Evolutionary conservation across 306 rosid genomes (phyloP), one percentile per base, ranked within the genome.

Genomic region (Pterocarpus santalinus): DNA sequence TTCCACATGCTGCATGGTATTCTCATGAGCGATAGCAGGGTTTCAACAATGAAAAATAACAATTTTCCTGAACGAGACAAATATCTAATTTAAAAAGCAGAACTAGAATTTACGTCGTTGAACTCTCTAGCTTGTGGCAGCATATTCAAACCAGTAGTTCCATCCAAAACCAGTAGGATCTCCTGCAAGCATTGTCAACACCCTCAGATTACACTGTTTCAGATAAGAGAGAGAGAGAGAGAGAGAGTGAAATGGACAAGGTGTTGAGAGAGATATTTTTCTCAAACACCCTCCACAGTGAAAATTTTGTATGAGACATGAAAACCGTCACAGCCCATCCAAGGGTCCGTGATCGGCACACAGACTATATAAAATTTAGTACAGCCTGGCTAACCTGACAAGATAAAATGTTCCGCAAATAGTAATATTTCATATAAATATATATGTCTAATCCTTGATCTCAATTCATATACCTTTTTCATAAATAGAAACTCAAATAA

Each of bases 81-180:
- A 72, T 22, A 73, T 61, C 56, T 6, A 83, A 77, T 62, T 70
- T 7, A 22, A 78, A 77, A 58, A 71, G 75, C 33, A 76, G 58
- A 80, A 83, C 12, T 34, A 77, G 81, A 66, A 75, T 66, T 86
- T 95, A 93, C 98, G 36, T 95, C 99, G 71, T 95, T 93, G 78
- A 95, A 95, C 80, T 95, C 99, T 77, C 97, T 88, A 41, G 98
- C 98, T 84, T 95, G 99, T 52, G 97, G 97, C 71, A 95, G 87
- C 99, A 95, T 95, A 87, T 95, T 93, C 93, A 95, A 89, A 81
- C 99, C 99, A 33, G 98, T 95, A 10, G 97, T 95, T 79, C 99
- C 99, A 88, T 95, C 99, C 83, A 95, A 86, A 84, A 93, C 97
- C 72, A 82, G 97, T 61, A 93, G 94, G 85, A 95, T 91, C 85